phyloP scores from a whole-genome alignment of 2,329 filamentous ascomycete species.

The Truncatella angustata region DNA sequence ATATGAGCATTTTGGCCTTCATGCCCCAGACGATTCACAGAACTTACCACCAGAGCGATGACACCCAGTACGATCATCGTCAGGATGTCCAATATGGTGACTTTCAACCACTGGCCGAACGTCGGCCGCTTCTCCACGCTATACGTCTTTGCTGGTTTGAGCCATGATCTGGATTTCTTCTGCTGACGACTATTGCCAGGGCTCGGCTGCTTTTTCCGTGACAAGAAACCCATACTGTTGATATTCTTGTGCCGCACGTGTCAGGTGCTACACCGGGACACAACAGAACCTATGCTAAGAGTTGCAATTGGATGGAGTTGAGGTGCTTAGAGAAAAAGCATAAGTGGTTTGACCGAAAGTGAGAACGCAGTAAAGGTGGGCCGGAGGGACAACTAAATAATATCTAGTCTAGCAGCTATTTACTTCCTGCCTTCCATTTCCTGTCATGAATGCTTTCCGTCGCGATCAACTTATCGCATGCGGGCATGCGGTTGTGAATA shows the following conservation, averaged over 20 bases:
- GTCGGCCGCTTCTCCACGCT: constrained; percentile 18
- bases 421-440: neutral
- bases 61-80: constrained; percentile 57
- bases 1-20: neutral
- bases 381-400: neutral
- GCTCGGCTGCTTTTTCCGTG: neutral
- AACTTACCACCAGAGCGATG: constrained; percentile 28
- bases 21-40: neutral
- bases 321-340: neutral
- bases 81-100: constrained; percentile 58
- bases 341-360: neutral
- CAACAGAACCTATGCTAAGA: neutral
- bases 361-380: neutral
- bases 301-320: neutral
- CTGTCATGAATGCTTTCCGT: neutral
- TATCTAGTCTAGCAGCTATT: neutral
- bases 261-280: neutral
- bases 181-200: neutral
- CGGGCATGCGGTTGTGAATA: neutral
- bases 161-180: neutral
- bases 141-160: constrained; percentile 10
- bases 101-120: constrained; percentile 50
- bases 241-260: neutral
- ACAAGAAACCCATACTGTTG: neutral
- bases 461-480: neutral